phyloP scores from a whole-genome alignment of 306 rosid genomes.

The Casuarina equisetifolia region DNA sequence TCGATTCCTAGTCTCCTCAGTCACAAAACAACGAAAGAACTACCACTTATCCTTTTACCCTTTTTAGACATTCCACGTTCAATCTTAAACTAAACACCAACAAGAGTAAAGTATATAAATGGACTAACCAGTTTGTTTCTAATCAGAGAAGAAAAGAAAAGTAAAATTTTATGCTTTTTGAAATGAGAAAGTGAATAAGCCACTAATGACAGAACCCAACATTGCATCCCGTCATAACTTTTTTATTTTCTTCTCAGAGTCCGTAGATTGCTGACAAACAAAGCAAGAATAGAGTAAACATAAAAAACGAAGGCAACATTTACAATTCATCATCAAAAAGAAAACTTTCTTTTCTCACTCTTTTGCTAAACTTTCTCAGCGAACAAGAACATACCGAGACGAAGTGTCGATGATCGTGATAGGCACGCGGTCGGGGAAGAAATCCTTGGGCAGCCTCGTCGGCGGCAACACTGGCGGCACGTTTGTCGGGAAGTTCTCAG shows the following conservation, averaged over 20 bases:
- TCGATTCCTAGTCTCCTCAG: background rate
- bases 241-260: background rate
- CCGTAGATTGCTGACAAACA: background rate
- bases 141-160: background rate
- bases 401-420: constrained; percentile 88
- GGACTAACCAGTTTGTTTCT: background rate
- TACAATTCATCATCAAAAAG: background rate
- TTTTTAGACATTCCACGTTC: background rate
- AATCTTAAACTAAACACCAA: background rate
- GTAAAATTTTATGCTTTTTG: background rate
- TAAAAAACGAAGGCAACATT: background rate
- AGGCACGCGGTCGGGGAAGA: constrained; percentile 90
- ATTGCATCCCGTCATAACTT: too few species aligned
- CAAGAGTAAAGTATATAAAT: background rate
- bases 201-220: too few species aligned
- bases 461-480: constrained; percentile 86
- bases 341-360: background rate
- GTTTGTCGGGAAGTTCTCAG: constrained; percentile 71
- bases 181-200: background rate
- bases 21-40: background rate
- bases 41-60: background rate
- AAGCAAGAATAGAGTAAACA: background rate
- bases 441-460: constrained; percentile 77
- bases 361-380: background rate
- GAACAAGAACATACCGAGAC: constrained; percentile 54